Conservation (phyloP, 768 basidiomycete genomes). For the Favolaschia claudopus region DNA sequence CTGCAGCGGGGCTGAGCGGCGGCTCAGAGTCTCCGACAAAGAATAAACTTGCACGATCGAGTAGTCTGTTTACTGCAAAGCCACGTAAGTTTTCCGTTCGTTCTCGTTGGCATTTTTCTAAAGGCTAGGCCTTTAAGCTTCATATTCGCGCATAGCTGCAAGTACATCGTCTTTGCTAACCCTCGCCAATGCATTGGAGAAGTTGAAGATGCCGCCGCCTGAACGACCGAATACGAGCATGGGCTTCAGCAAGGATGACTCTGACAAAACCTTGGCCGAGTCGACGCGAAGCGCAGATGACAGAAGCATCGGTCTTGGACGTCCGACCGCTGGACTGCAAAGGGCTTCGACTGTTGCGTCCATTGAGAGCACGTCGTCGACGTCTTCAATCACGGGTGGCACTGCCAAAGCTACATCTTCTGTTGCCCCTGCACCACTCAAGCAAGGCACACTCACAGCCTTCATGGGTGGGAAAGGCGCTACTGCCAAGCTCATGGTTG, state of each 20-base stretch:
- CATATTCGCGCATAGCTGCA: constrained; percentile 27
- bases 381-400: constrained; percentile 4
- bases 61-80: constrained; percentile 20
- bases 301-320: constrained; percentile 23
- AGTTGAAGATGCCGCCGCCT: constrained; percentile 71
- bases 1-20: constrained; percentile 10
- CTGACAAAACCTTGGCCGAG: constrained; percentile 23
- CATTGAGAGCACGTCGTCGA: constrained; percentile 18
- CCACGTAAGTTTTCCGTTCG: constrained; percentile 10
- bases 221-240: constrained; percentile 73
- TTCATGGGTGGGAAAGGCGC: constrained; percentile 18
- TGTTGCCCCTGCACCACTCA: not conserved
- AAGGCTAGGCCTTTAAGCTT: constrained; percentile 6
- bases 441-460: constrained; percentile 18
- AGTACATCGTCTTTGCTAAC: constrained; percentile 63
- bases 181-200: constrained; percentile 73
- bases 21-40: constrained; percentile 21
- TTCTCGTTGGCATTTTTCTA: not conserved
- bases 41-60: constrained; percentile 21
- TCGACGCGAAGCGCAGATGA: constrained; percentile 27
- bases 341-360: constrained; percentile 23
- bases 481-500: constrained; percentile 14
- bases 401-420: constrained; percentile 2
- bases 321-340: constrained; percentile 20
- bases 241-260: constrained; percentile 61